Evolutionary conservation across 768 basidiomycete species (phyloP), one percentile per base, ranked within the genome.

Genomic region (Lentinula aciculospora): DNA sequence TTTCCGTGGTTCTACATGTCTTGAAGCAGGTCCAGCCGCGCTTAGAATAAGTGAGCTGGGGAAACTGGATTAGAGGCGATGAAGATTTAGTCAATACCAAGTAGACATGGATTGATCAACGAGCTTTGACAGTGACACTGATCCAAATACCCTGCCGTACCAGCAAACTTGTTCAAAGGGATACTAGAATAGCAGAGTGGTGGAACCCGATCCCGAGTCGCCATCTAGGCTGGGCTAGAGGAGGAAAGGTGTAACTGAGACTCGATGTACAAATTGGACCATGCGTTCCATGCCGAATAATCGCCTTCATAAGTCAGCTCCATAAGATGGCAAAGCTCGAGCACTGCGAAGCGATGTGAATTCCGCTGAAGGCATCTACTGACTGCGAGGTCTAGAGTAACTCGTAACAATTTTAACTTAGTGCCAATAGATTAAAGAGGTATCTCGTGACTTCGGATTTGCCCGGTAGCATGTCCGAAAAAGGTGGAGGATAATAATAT

Each of bases 91-190:
- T 6, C 37, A 21, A 17, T 17, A 23, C 36, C 17, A 21, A 19
- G n/a, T 4, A 25, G n/a, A 53, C 31, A 12, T 23, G 25, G 7
- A 50, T 29, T 13, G 15, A n/a, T 50, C 64, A 70, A 44, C 63
- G 64, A 8, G 65, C 53, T 58, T 74, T 71, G 12, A 62, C 65
- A 1, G 71, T 67, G 23, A 72, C 62, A 75, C 44, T 46, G 60
- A 1, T 60, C 32, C 8, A 73, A 28, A n/a, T 64, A 50, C 3
- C 25, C 37, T 9, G 57, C 53, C 17, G 56, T 56, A 2, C 63
- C 64, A 6, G 62, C 53, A 3, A 66, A 69, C 58, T 75, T 66
- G 47, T 75, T 73, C 61, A 73, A 72, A 60, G 74, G 74, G 19
- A 75, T 71, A 1, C 74, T 73, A 19, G 69, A 63, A 0, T n/a